phyloP scores from a whole-genome alignment of 495 filamentous ascomycete species.

The Immersiella caudata region DNA sequence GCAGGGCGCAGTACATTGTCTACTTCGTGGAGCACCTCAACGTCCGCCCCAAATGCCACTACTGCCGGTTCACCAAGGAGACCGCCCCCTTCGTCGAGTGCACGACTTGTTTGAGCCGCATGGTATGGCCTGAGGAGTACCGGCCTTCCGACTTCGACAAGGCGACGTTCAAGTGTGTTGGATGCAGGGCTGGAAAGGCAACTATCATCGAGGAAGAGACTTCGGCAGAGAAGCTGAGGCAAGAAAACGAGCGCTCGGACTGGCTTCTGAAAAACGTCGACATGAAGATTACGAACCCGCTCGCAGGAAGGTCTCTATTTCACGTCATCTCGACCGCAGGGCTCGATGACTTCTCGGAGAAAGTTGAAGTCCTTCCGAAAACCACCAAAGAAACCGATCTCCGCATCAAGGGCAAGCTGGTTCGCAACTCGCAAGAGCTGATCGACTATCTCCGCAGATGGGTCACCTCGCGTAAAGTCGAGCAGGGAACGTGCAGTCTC shows the following conservation, averaged over 20 bases:
- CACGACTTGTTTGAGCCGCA: conserved; percentile 41
- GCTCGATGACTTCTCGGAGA: conserved; percentile 33
- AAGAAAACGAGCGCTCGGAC: conserved; percentile 37
- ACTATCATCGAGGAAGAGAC: conserved; percentile 39
- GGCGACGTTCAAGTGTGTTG: conserved; percentile 39
- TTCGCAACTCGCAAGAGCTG: conserved; percentile 42
- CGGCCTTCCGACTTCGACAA: conserved; percentile 33
- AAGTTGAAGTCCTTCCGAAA: conserved; percentile 42
- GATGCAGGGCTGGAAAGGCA: conserved; percentile 37
- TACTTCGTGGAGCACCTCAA: conserved; percentile 42
- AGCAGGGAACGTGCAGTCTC: conserved; percentile 40
- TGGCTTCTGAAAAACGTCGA: conserved; percentile 46
- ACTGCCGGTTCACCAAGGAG: conserved; percentile 38
- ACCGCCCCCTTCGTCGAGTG: conserved; percentile 41
- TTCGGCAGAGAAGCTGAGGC: conserved; percentile 32
- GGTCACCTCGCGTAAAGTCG: conserved; percentile 39
- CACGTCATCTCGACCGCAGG: conserved; percentile 39
- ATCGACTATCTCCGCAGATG: conserved; percentile 36
- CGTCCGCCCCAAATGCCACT: conserved; percentile 50
- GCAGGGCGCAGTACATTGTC: conserved; percentile 52
- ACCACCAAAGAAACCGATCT: conserved; percentile 15
- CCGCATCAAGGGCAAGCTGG: conserved; percentile 40
- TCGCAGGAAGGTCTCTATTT: conserved; percentile 45
- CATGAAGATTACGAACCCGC: conserved; percentile 34
- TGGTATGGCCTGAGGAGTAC: conserved; percentile 48